A percentile compares a stretch with the other conserved stretches of the same genome.
Evolutionary conservation across 2,329 filamentous ascomycete genomes (phyloP).

Genomic region (Penicillium sp.): DNA sequence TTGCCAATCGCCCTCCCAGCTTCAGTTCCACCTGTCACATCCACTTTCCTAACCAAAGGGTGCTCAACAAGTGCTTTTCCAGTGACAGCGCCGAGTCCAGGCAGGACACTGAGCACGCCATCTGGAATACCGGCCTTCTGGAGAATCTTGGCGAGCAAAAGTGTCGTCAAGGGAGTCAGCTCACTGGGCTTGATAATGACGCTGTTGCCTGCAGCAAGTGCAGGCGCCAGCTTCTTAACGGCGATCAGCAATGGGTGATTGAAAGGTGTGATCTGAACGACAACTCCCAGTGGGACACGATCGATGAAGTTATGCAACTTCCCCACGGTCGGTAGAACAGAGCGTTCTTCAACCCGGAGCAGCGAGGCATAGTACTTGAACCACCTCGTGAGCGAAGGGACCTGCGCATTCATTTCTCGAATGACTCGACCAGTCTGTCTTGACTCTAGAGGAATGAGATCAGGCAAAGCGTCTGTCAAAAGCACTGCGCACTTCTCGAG

Average conservation of each 20-base stretch:
- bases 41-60: slow-evolving; percentile 34
- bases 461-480: slow-evolving; percentile 41
- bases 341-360: slow-evolving; percentile 66
- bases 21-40: slow-evolving; percentile 36
- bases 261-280: slow-evolving; percentile 43
- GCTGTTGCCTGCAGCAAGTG: slow-evolving; percentile 43
- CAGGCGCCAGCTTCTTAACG: slow-evolving; percentile 42
- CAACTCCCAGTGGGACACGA: slow-evolving; percentile 40
- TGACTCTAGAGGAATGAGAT: slow-evolving; percentile 65
- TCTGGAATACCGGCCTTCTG: slow-evolving; percentile 46
- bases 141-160: slow-evolving; percentile 43
- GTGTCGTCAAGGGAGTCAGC: slow-evolving; percentile 45
- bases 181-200: slow-evolving; percentile 45
- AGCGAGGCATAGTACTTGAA: slow-evolving; percentile 71
- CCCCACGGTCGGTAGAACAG: slow-evolving; percentile 62
- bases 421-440: slow-evolving; percentile 67
- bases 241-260: slow-evolving; percentile 42
- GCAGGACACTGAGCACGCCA: slow-evolving; percentile 50
- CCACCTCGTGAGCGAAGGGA: slow-evolving; percentile 61
- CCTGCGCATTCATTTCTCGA: slow-evolving; percentile 70
- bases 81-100: slow-evolving; percentile 56
- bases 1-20: slow-evolving; percentile 37
- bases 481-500: slow-evolving; percentile 20
- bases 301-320: slow-evolving; percentile 42
- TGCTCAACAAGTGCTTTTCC: slow-evolving; percentile 33